These are phyloP conservation scores for Candida michaelii DNA, from an alignment of 805 yeast genomes.

Conservation along the genomic window DNA sequence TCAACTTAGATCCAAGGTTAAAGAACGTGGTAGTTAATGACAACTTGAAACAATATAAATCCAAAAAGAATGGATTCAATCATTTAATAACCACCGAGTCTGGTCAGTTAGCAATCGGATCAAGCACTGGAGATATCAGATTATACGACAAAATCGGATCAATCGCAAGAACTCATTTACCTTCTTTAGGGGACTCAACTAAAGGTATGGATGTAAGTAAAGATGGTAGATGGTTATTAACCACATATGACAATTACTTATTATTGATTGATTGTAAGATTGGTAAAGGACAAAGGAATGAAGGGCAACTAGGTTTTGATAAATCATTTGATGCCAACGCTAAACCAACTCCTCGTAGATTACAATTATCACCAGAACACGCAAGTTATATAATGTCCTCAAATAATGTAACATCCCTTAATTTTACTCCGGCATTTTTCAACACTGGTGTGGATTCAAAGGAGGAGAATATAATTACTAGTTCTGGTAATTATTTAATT, in stretches of 20 bases:
- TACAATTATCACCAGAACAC: conserved; percentile 72
- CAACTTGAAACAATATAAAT: conserved; percentile 43
- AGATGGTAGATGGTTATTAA: conserved; percentile 80
- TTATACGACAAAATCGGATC: conserved; percentile 71
- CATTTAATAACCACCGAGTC: conserved; percentile 67
- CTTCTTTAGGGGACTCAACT: conserved; percentile 79
- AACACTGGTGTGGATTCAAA: conserved; percentile 64
- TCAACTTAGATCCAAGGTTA: conserved; percentile 79
- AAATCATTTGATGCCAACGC: conserved; percentile 19
- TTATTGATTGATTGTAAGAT: conserved; percentile 67
- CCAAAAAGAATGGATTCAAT: conserved; percentile 52
- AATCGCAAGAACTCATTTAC: conserved; percentile 74
- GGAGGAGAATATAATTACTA: conserved; percentile 72
- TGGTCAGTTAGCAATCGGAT: conserved; percentile 77
- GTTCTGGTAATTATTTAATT: conserved; percentile 79
- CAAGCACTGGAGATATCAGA: conserved; percentile 72
- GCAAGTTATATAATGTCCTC: conserved; percentile 57
- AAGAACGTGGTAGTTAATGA: conserved; percentile 59
- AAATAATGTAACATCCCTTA: conserved; percentile 46
- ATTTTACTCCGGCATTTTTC: conserved; percentile 74
- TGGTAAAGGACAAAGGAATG: conserved; percentile 50
- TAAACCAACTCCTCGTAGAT: conserved; percentile 67
- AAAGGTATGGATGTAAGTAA: conserved; percentile 68
- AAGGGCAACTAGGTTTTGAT: conserved; percentile 10
- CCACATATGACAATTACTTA: conserved; percentile 73